phyloP scores from a whole-genome alignment of 2,329 filamentous ascomycete species.

The Xylaria multiplex region DNA sequence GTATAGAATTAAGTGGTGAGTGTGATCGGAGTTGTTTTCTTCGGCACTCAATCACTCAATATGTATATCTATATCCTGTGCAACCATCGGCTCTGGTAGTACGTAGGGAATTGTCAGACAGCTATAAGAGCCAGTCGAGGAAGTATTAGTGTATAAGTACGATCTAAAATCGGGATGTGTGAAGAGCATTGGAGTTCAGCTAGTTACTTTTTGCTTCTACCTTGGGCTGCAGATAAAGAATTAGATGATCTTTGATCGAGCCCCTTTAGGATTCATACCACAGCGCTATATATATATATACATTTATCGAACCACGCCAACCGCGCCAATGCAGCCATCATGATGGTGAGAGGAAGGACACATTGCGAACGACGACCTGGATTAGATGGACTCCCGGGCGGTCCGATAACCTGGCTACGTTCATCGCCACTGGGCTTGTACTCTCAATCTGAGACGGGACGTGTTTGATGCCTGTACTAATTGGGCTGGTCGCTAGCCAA shows the following conservation, averaged over 20 bases:
- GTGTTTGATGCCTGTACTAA: constrained; percentile 34
- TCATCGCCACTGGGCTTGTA: constrained; percentile 15
- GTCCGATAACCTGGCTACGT: constrained; percentile 21
- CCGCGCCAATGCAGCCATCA: constrained; percentile 1
- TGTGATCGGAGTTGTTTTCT: not conserved
- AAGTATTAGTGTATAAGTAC: constrained; percentile 5
- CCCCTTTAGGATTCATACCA: not conserved
- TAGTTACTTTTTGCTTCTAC: not conserved
- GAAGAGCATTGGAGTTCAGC: not conserved
- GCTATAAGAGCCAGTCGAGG: not conserved
- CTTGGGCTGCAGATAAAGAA: constrained; percentile 3
- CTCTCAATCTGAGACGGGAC: constrained; percentile 33
- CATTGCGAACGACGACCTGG: not conserved
- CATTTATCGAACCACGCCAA: constrained; percentile 11
- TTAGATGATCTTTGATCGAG: not conserved
- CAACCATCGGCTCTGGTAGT: constrained; percentile 6
- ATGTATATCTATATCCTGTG: constrained; percentile 18
- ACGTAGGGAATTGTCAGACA: constrained; percentile 6
- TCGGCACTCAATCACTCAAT: constrained; percentile 6
- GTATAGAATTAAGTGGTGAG: constrained; percentile 22
- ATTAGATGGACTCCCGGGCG: constrained; percentile 1
- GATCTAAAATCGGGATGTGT: constrained; percentile 11
- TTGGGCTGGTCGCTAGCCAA: constrained; percentile 31
- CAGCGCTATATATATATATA: not conserved
- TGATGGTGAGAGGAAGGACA: not conserved